Evolutionary conservation across 2,329 filamentous ascomycete species (phyloP).

Genomic region (Stachybotrys elegans): DNA sequence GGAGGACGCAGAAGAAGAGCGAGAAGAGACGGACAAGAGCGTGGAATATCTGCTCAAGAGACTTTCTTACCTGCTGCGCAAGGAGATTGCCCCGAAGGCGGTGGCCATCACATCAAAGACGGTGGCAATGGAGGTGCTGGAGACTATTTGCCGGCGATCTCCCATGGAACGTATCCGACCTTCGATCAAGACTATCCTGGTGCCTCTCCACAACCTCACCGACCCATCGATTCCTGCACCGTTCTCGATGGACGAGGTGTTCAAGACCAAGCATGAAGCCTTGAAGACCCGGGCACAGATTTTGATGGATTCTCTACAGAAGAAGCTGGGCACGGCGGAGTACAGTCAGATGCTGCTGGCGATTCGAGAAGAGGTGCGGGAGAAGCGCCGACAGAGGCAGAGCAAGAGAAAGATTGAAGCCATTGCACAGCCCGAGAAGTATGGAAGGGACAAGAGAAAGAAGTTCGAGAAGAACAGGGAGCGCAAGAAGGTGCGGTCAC

Average conservation of each 20-base stretch:
- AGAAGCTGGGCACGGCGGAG: constrained; percentile 72
- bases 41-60: constrained; percentile 75
- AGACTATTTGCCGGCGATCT: constrained; percentile 61
- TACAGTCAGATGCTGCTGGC: constrained; percentile 71
- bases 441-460: constrained; percentile 73
- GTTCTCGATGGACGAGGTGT: constrained; percentile 64
- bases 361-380: constrained; percentile 68
- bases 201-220: constrained; percentile 73
- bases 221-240: constrained; percentile 71
- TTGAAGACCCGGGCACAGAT: constrained; percentile 70
- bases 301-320: constrained; percentile 76
- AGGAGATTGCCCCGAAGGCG: constrained; percentile 62
- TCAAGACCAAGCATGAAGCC: constrained; percentile 63
- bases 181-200: constrained; percentile 56
- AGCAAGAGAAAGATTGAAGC: constrained; percentile 88
- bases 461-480: constrained; percentile 81
- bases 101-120: constrained; percentile 67
- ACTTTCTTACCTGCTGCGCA: constrained; percentile 72
- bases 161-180: constrained; percentile 51
- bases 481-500: constrained; percentile 71
- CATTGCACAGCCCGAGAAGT: constrained; percentile 73
- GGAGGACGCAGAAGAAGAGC: constrained; percentile 35
- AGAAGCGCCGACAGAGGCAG: constrained; percentile 66
- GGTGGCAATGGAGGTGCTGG: constrained; percentile 69
- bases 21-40: constrained; percentile 38